Percentiles rank a stretch among this genome's conserved stretches.
These are phyloP conservation scores for Pleurozium schreberi DNA, from an alignment of 225 moss, liverwort and hornwort species.

Conservation along the genomic window DNA sequence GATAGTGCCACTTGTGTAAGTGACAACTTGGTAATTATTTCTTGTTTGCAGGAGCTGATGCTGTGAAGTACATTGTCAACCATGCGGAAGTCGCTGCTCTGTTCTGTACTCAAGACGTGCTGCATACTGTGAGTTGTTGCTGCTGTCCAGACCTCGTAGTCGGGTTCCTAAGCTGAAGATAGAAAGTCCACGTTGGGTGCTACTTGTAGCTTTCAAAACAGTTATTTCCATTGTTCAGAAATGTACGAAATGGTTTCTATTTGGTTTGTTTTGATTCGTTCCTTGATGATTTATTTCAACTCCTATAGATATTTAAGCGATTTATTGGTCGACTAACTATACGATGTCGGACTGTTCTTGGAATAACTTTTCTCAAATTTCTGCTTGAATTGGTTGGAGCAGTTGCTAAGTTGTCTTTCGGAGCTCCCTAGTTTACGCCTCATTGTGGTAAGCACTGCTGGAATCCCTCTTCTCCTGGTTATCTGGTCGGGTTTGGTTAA, in stretches of 20 bases:
- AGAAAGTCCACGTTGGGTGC: neutral
- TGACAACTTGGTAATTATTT: neutral
- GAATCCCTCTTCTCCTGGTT: neutral
- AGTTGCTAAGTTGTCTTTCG: slow-evolving; percentile 69
- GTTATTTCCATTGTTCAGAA: neutral
- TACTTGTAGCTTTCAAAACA: neutral
- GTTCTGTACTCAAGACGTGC: slow-evolving; percentile 75
- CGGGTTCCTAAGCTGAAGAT: neutral
- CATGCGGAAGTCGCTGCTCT: slow-evolving; percentile 71
- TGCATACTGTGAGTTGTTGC: slow-evolving; percentile 46
- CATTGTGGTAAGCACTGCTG: slow-evolving; percentile 45
- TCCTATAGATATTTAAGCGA: neutral
- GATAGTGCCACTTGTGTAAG: neutral
- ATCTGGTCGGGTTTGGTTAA: neutral
- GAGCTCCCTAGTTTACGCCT: slow-evolving; percentile 61
- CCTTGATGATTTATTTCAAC: neutral
- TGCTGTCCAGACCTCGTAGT: neutral
- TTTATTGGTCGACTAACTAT: neutral
- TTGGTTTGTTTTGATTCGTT: neutral
- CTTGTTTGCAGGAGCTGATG: slow-evolving; percentile 54
- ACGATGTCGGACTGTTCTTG: neutral
- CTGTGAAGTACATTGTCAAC: slow-evolving; percentile 80
- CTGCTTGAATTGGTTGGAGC: slow-evolving; percentile 14
- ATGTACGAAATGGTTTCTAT: neutral
- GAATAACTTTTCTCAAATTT: neutral